Evolutionary conservation across 2,329 filamentous ascomycete species (phyloP).

Genomic region (Tothia fuscella): DNA sequence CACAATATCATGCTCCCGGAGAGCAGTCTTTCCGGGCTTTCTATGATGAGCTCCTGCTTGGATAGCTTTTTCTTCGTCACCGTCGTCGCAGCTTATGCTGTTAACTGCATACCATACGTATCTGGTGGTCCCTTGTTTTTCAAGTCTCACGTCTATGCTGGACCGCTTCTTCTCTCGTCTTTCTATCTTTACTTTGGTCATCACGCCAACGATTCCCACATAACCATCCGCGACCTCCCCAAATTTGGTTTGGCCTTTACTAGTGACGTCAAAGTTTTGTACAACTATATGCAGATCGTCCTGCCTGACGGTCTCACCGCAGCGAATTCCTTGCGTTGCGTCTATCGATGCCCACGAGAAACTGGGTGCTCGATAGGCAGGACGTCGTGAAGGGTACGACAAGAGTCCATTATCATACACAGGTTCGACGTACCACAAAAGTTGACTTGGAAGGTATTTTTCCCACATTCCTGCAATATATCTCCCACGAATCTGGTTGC

Average conservation of each 20-base stretch:
- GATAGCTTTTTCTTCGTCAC: background rate
- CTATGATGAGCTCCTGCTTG: background rate
- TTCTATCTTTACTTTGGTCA: background rate
- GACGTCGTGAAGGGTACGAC: conserved; percentile 6
- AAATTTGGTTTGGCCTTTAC: conserved; percentile 11
- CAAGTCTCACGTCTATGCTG: background rate
- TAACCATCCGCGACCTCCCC: conserved; percentile 12
- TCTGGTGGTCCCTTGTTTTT: background rate
- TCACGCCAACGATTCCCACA: background rate
- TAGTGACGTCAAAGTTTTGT: conserved; percentile 8
- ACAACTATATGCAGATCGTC: conserved; percentile 12
- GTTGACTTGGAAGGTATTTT: conserved; percentile 13
- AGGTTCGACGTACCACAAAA: conserved; percentile 15
- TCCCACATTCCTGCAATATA: conserved; percentile 15
- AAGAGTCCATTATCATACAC: conserved; percentile 6
- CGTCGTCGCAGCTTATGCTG: background rate
- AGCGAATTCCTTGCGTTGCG: conserved; percentile 12
- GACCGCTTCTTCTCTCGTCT: background rate
- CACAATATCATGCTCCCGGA: background rate
- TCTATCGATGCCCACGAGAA: conserved; percentile 10
- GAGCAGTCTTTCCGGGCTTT: background rate
- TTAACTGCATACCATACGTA: background rate
- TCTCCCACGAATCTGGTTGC: conserved; percentile 12
- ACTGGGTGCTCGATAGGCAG: conserved; percentile 4
- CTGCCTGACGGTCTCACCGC: conserved; percentile 12